Evolutionary conservation across 2,329 filamentous ascomycete genomes (phyloP).

Genomic region (Gremmenia infestans): DNA sequence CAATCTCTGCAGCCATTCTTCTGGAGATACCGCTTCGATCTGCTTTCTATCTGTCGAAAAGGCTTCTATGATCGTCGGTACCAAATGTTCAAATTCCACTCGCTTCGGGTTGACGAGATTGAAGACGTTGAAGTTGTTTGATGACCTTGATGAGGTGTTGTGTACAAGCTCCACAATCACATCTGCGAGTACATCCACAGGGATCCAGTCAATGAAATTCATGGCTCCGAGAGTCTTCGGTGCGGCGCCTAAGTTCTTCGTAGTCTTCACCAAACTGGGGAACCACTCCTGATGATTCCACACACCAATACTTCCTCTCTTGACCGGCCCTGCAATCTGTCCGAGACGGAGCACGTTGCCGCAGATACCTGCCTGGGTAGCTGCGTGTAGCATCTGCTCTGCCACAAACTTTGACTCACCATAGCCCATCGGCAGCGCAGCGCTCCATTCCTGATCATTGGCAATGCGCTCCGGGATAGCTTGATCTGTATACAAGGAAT

Average conservation of each 20-base stretch:
- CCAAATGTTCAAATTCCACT: no score
- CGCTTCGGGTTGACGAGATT: neutral
- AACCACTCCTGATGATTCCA: neutral
- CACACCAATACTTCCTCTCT: neutral
- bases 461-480: neutral
- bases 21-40: no score
- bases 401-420: neutral
- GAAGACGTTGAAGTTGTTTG: neutral
- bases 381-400: neutral
- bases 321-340: neutral
- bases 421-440: neutral
- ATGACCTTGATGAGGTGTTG: neutral
- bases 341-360: neutral
- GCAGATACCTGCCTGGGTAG: neutral
- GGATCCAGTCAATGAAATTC: neutral
- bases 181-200: neutral
- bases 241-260: neutral
- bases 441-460: neutral
- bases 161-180: neutral
- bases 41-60: no score
- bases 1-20: no score
- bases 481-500: neutral
- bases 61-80: no score
- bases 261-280: neutral
- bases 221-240: neutral